Conservation (phyloP, 768 basidiomycete genomes). For the Phylloporus sp. region DNA sequence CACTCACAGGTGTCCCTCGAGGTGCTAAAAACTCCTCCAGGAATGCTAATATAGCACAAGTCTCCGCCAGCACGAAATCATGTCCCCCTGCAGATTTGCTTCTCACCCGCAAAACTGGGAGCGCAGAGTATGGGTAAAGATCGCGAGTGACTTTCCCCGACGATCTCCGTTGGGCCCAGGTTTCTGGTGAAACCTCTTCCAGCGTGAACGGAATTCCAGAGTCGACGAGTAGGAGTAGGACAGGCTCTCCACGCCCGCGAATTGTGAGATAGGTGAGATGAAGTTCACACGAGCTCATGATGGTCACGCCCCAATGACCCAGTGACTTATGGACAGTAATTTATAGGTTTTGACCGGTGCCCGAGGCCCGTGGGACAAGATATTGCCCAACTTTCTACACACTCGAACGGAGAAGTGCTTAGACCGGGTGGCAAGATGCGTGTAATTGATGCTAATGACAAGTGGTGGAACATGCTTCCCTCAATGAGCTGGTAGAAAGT, state of each 20-base stretch:
- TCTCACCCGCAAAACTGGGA: conserved; percentile 24
- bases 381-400: not conserved
- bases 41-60: conserved; percentile 22
- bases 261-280: conserved; percentile 20
- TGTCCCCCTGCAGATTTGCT: conserved; percentile 4
- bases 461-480: conserved; percentile 5
- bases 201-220: conserved; percentile 20
- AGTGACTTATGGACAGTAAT: conserved; percentile 36
- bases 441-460: conserved; percentile 16
- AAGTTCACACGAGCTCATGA: conserved; percentile 15
- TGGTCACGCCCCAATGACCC: no score
- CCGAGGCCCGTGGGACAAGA: conserved; percentile 8
- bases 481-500: conserved; percentile 43
- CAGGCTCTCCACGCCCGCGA: conserved; percentile 26
- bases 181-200: conserved; percentile 13
- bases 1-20: conserved; percentile 13
- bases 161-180: conserved; percentile 16
- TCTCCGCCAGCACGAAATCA: conserved; percentile 22
- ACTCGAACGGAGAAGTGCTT: no score
- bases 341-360: conserved; percentile 14
- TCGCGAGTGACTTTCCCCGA: conserved; percentile 13
- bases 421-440: conserved; percentile 1
- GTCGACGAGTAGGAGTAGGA: conserved; percentile 24
- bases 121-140: conserved; percentile 20
- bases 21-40: conserved; percentile 20